phyloP scores from a whole-genome alignment of 257 asterid genomes.

The Eucommia ulmoides region DNA sequence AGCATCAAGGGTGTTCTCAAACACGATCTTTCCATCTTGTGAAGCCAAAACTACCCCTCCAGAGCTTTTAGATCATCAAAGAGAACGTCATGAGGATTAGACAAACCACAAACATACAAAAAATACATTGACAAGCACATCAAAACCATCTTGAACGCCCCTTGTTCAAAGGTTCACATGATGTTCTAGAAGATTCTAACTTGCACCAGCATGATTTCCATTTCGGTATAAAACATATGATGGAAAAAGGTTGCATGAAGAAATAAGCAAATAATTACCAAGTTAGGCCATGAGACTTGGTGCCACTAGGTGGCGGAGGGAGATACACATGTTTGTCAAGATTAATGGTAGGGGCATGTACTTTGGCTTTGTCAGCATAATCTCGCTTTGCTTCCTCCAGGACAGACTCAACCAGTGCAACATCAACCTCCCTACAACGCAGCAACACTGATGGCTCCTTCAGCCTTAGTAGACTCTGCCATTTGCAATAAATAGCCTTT shows the following conservation, averaged over 20 bases:
- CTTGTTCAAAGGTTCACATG: neutral
- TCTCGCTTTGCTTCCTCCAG: slow-evolving; percentile 27
- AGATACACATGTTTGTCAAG: slow-evolving; percentile 22
- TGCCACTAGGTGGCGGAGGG: slow-evolving; percentile 27
- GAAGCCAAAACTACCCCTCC: slow-evolving; percentile 49
- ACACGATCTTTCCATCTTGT: slow-evolving; percentile 37
- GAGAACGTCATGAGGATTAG: neutral
- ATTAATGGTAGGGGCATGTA: slow-evolving; percentile 12
- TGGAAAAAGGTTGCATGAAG: neutral
- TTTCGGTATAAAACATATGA: neutral
- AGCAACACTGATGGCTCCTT: slow-evolving; percentile 28
- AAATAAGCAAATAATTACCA: slow-evolving; percentile 16
- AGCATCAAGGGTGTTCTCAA: slow-evolving; percentile 36
- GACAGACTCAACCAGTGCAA: slow-evolving; percentile 22
- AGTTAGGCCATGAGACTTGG: slow-evolving; percentile 14
- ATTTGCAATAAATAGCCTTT: no score
- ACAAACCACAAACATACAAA: neutral
- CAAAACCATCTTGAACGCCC: neutral
- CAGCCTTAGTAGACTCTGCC: slow-evolving; percentile 23
- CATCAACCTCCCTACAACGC: slow-evolving; percentile 36
- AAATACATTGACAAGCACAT: neutral
- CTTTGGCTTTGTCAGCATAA: slow-evolving; percentile 19
- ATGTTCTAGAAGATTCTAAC: neutral
- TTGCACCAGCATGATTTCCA: neutral
- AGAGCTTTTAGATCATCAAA: slow-evolving; percentile 11